Evolutionary conservation across 2,329 filamentous ascomycete genomes (phyloP).

Genomic region (Incumbomyces lentus): DNA sequence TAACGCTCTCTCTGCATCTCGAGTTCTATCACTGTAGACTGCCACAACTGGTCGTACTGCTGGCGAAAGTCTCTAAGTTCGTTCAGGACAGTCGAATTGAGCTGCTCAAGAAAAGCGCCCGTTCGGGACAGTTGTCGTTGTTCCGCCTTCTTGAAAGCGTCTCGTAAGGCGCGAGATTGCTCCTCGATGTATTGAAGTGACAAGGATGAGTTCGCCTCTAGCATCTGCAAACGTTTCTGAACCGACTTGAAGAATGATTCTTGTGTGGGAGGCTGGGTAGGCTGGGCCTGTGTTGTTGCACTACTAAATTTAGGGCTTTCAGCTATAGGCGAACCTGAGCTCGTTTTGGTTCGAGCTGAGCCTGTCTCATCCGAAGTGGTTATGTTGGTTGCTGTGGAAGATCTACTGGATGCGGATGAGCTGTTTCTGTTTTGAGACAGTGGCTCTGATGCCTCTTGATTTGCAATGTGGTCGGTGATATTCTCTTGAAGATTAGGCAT

Average conservation of each 20-base stretch:
- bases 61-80: slow-evolving; percentile 69
- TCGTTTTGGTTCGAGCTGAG: neutral
- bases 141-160: slow-evolving; percentile 77
- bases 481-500: neutral
- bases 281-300: slow-evolving; percentile 38
- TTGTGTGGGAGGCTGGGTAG: slow-evolving; percentile 71
- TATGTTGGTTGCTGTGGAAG: neutral
- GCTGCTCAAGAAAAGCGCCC: slow-evolving; percentile 63
- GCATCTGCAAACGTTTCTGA: slow-evolving; percentile 78
- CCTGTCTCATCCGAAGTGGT: neutral
- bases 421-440: neutral
- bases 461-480: neutral
- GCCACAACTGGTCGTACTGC: slow-evolving; percentile 95
- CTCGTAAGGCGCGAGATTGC: slow-evolving; percentile 79
- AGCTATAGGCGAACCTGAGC: slow-evolving; percentile 5
- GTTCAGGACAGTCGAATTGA: slow-evolving; percentile 78
- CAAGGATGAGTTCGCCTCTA: slow-evolving; percentile 85
- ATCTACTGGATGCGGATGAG: neutral
- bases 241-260: slow-evolving; percentile 97
- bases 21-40: slow-evolving; percentile 83
- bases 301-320: slow-evolving; percentile 20
- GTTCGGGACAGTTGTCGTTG: slow-evolving; percentile 79
- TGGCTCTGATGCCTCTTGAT: neutral
- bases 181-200: slow-evolving; percentile 95
- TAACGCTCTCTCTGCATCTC: slow-evolving; percentile 80